Percentiles rank a stretch among this genome's conserved stretches.
Evolutionary conservation across 345 rosid genomes (phyloP).

Genomic region (Corymbia maculata): DNA sequence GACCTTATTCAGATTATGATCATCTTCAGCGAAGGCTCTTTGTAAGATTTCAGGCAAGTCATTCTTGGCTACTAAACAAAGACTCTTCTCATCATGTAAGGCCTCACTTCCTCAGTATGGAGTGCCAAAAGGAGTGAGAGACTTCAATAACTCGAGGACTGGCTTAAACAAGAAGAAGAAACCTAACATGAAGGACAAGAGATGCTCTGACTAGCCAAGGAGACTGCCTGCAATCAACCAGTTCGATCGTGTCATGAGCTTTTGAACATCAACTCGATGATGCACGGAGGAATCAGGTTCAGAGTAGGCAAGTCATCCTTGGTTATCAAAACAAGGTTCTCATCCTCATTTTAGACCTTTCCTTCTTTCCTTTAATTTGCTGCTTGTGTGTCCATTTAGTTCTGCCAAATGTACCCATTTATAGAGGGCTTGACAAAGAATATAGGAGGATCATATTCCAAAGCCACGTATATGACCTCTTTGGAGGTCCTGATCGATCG

Average conservation of each 20-base stretch:
- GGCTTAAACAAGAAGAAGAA: neutral
- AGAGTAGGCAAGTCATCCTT: slow-evolving; percentile 50
- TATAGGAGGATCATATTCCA: neutral
- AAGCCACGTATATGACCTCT: neutral
- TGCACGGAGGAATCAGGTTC: neutral
- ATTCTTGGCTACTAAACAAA: slow-evolving; percentile 22
- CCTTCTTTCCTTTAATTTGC: neutral
- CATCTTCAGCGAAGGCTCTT: neutral
- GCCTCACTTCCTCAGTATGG: slow-evolving; percentile 4
- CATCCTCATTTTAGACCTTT: slow-evolving; percentile 29
- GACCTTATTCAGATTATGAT: neutral
- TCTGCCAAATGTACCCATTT: neutral
- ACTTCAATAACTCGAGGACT: neutral
- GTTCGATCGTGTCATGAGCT: neutral
- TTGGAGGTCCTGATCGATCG: neutral
- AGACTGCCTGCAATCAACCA: slow-evolving; percentile 13
- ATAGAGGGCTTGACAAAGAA: neutral
- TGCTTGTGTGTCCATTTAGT: neutral
- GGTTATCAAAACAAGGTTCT: slow-evolving; percentile 28
- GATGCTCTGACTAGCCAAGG: slow-evolving; percentile 26
- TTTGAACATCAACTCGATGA: neutral
- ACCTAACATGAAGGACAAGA: slow-evolving; percentile 16
- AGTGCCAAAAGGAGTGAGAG: neutral
- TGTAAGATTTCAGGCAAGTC: slow-evolving; percentile 14
- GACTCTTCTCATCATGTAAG: slow-evolving; percentile 19